A percentile compares a stretch with the other conserved stretches of the same genome.
phyloP scores from a whole-genome alignment of 2,329 filamentous ascomycete genomes.

The Fusarium xylarioides region DNA sequence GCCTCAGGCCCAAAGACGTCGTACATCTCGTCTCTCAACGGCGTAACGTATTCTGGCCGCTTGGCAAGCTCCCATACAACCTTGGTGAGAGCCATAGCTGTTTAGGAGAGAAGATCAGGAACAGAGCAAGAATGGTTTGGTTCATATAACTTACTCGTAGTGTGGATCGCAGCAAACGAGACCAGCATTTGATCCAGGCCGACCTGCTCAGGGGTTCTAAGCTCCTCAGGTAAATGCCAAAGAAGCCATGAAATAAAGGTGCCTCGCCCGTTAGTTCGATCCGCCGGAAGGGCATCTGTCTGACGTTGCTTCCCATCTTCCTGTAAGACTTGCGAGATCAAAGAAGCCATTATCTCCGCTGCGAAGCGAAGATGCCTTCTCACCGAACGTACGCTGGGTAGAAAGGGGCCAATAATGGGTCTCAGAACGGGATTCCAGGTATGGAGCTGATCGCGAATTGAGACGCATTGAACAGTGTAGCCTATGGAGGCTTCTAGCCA shows the following conservation, averaged over 20 bases:
- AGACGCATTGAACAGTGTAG: not conserved
- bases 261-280: rapidly evolving
- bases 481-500: not conserved
- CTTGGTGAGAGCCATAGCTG: not conserved
- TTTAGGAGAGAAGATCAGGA: rapidly evolving
- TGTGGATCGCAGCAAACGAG: not conserved
- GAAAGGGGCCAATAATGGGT: not conserved
- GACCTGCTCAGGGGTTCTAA: not conserved
- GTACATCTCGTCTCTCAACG: not conserved
- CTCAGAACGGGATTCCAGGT: not conserved
- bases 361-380: not conserved
- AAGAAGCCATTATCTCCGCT: not conserved
- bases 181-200: not conserved
- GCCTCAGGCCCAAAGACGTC: rapidly evolving
- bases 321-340: not conserved
- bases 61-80: not conserved
- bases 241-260: not conserved
- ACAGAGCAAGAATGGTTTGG: rapidly evolving
- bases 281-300: rapidly evolving
- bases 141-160: not conserved
- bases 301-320: rapidly evolving
- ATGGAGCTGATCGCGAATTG: not conserved
- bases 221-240: not conserved
- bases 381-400: not conserved
- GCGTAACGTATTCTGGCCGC: not conserved